Evolutionary conservation across 1,284 basidiomycete genomes (phyloP).

Genomic region (Amylostereum areolatum): DNA sequence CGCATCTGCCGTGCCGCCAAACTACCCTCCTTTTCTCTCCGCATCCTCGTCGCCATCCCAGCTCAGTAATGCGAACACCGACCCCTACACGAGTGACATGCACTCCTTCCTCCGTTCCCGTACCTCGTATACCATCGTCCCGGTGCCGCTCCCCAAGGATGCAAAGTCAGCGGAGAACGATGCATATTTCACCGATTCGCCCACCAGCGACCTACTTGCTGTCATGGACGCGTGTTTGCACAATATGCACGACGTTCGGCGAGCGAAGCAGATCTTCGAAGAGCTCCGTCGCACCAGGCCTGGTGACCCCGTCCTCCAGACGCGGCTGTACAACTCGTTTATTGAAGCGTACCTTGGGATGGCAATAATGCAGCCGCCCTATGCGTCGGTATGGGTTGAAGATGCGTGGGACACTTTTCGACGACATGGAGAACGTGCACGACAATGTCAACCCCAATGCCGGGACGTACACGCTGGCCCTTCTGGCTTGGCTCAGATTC

Average conservation of each 20-base stretch:
- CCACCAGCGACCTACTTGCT: slow-evolving; percentile 61
- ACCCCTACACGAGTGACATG: slow-evolving; percentile 24
- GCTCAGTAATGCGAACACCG: slow-evolving; percentile 1
- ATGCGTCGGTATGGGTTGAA: slow-evolving; percentile 48
- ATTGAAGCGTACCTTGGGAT: slow-evolving; percentile 58
- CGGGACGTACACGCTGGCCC: slow-evolving; percentile 62
- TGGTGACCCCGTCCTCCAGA: slow-evolving; percentile 30
- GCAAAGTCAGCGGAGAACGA: slow-evolving; percentile 32
- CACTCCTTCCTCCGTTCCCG: slow-evolving; percentile 43
- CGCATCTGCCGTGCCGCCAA: slow-evolving; percentile 25
- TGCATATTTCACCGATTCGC: slow-evolving; percentile 58
- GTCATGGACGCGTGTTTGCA: slow-evolving; percentile 78
- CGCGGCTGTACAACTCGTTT: slow-evolving; percentile 46
- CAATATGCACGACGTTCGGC: slow-evolving; percentile 63
- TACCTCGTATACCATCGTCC: slow-evolving; percentile 50
- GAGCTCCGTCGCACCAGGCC: slow-evolving; percentile 35
- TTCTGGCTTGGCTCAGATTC: slow-evolving; percentile 47
- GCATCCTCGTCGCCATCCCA: slow-evolving; percentile 9
- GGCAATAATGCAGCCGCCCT: slow-evolving; percentile 40
- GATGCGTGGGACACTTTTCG: slow-evolving; percentile 47
- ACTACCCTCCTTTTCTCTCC: slow-evolving; percentile 35
- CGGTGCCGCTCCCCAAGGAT: slow-evolving; percentile 53
- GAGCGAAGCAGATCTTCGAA: slow-evolving; percentile 65
- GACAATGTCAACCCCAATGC: slow-evolving; percentile 48
- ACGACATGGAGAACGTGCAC: slow-evolving; percentile 42